Percentiles rank a stretch among this genome's conserved stretches.
Conservation (phyloP, 2,329 filamentous ascomycete genomes). For the Fusarium pseudoanthophilum region DNA sequence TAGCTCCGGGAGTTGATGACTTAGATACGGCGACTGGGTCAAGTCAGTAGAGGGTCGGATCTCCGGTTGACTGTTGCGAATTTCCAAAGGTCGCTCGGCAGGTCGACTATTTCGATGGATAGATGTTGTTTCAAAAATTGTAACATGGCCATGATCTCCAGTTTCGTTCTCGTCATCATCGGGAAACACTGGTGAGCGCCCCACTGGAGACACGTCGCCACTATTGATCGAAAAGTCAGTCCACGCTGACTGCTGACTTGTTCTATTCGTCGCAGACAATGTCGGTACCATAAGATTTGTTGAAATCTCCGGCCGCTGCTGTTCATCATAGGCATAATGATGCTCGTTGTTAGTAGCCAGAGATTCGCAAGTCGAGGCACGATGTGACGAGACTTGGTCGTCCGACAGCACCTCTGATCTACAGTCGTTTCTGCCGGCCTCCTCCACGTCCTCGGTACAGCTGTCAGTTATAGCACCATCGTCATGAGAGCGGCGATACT, state of each 20-base stretch:
- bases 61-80: conserved; percentile 37
- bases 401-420: conserved; percentile 45
- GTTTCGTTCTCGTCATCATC: conserved; percentile 43
- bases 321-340: conserved; percentile 42
- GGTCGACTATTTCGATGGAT: conserved; percentile 42
- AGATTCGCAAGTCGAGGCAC: conserved; percentile 56
- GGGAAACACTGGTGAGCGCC: conserved; percentile 46
- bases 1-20: conserved; percentile 60
- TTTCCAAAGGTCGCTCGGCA: conserved; percentile 33
- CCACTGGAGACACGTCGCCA: conserved; percentile 52
- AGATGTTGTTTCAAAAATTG: conserved; percentile 48
- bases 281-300: conserved; percentile 61
- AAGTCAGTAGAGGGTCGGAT: conserved; percentile 43
- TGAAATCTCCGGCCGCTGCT: conserved; percentile 51
- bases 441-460: conserved; percentile 51
- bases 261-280: conserved; percentile 57
- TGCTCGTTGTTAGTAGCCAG: conserved; percentile 49
- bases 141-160: conserved; percentile 47
- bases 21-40: conserved; percentile 43
- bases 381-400: conserved; percentile 48
- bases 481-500: conserved; percentile 43
- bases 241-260: conserved; percentile 68
- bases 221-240: conserved; percentile 69
- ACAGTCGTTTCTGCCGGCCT: conserved; percentile 45
- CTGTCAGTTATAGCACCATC: conserved; percentile 51